These are phyloP conservation scores for Aspergillus heteromorphus DNA, from an alignment of 495 filamentous ascomycete genomes.

Conservation along the genomic window DNA sequence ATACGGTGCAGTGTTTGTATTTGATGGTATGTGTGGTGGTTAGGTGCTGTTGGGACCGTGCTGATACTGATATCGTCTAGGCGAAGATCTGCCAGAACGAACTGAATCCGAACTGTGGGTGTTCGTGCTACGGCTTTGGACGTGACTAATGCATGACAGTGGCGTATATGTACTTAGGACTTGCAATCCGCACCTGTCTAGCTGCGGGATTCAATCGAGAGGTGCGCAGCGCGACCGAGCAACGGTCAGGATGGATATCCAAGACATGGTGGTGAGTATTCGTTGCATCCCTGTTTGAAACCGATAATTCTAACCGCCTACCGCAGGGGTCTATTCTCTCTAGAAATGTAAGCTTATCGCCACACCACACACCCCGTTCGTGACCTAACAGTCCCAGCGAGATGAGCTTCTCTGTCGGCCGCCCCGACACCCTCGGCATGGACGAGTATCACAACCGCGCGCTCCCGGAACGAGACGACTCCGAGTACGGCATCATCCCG, in stretches of 20 bases:
- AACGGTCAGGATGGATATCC: constrained; percentile 36
- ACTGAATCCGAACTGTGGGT: constrained; percentile 36
- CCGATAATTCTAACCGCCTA: neutral
- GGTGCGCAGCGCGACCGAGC: constrained; percentile 27
- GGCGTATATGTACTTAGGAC: constrained; percentile 42
- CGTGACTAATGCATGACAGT: constrained; percentile 18
- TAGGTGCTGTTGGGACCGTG: neutral
- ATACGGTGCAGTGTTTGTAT: constrained; percentile 39
- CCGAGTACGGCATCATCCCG: constrained; percentile 37
- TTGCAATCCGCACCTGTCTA: constrained; percentile 37
- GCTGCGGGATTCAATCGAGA: constrained; percentile 39
- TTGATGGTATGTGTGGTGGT: constrained; percentile 28
- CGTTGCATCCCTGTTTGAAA: neutral
- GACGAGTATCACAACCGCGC: constrained; percentile 40
- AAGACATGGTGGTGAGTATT: constrained; percentile 40
- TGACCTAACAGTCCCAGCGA: constrained; percentile 20
- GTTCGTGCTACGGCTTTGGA: neutral
- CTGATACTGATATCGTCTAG: constrained; percentile 17
- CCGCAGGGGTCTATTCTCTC: constrained; percentile 36
- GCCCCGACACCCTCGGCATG: constrained; percentile 39
- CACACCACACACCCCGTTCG: neutral
- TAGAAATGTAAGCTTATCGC: constrained; percentile 30
- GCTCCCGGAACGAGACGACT: constrained; percentile 32
- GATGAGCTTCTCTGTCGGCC: constrained; percentile 39
- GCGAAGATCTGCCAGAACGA: constrained; percentile 42